Evolutionary conservation across 2,329 filamentous ascomycete genomes (phyloP).

Genomic region (Pseudogymnoascus sp.): DNA sequence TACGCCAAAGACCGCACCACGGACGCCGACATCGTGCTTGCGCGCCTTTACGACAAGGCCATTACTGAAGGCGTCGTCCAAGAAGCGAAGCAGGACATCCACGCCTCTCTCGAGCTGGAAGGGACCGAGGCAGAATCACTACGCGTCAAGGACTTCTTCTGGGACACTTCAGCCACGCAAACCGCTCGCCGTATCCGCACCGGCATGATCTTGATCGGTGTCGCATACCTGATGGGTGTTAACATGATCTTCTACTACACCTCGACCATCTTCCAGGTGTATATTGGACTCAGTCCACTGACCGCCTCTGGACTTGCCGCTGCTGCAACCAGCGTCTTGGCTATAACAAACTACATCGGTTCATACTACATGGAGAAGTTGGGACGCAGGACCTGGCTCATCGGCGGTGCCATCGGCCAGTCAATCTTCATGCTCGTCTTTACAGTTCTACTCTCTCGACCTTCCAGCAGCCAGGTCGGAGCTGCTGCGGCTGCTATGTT

Average conservation of each 20-base stretch:
- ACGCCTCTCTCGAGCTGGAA: conserved; percentile 1
- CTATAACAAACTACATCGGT: conserved; percentile 12
- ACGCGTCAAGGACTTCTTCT: conserved; percentile 3
- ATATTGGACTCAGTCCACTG: conserved; percentile 11
- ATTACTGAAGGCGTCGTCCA: neutral
- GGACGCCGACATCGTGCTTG: neutral
- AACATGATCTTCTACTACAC: conserved; percentile 14
- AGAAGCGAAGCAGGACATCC: neutral
- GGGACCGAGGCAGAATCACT: neutral
- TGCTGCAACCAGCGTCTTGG: neutral
- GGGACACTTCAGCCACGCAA: neutral
- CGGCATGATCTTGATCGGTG: neutral
- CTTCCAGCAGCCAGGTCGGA: conserved; percentile 13
- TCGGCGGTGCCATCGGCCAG: conserved; percentile 22
- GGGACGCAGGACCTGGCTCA: conserved; percentile 24
- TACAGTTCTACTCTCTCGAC: conserved; percentile 16
- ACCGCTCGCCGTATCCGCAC: conserved; percentile 3
- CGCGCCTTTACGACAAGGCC: neutral
- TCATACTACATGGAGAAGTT: conserved; percentile 25
- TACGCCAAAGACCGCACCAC: conserved; percentile 17
- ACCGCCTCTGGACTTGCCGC: conserved; percentile 10
- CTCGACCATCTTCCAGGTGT: conserved; percentile 12
- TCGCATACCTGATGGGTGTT: conserved; percentile 12
- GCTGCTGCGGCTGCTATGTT: conserved; percentile 26
- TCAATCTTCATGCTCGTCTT: conserved; percentile 26